Evolutionary conservation across 768 basidiomycete genomes (phyloP).

Genomic region (Boletus subparvulus): DNA sequence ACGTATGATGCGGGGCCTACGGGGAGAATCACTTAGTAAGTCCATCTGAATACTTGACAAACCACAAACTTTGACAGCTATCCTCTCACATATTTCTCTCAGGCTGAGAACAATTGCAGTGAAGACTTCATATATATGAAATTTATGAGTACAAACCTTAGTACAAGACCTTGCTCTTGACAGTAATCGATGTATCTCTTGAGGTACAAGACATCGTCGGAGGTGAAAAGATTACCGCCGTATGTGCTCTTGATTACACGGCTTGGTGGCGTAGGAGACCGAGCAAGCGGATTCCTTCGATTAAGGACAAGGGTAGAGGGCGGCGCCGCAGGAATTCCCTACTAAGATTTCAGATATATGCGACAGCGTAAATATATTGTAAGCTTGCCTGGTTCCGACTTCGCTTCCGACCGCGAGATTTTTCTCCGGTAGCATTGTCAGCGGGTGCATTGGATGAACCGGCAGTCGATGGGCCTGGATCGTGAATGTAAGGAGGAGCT

Average conservation of each 20-base stretch:
- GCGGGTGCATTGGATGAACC: slow-evolving; percentile 38
- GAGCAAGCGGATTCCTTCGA: slow-evolving; percentile 61
- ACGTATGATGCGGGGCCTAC: slow-evolving; percentile 89
- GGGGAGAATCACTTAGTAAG: slow-evolving; percentile 2
- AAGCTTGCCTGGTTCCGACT: slow-evolving; percentile 53
- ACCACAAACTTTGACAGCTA: slow-evolving; percentile 70
- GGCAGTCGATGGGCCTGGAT: slow-evolving; percentile 47
- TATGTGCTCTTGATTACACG: slow-evolving; percentile 88
- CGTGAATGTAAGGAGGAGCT: slow-evolving; percentile 53
- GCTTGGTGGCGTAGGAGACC: slow-evolving; percentile 81
- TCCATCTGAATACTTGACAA: background rate
- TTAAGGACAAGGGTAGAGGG: slow-evolving; percentile 67
- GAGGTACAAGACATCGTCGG: slow-evolving; percentile 79
- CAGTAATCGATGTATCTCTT: slow-evolving; percentile 91
- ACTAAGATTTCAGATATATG: slow-evolving; percentile 5
- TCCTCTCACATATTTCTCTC: slow-evolving; percentile 84
- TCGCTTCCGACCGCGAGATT: slow-evolving; percentile 67
- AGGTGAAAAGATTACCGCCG: slow-evolving; percentile 84
- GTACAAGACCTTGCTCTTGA: slow-evolving; percentile 80
- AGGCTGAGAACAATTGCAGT: slow-evolving; percentile 32
- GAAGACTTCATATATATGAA: slow-evolving; percentile 27
- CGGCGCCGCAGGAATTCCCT: slow-evolving; percentile 65
- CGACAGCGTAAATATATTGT: background rate
- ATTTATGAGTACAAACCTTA: slow-evolving; percentile 51
- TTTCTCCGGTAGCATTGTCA: slow-evolving; percentile 37